These are phyloP conservation scores for Saccharomycopsis vini DNA, from an alignment of 805 yeast species.

Conservation along the genomic window DNA sequence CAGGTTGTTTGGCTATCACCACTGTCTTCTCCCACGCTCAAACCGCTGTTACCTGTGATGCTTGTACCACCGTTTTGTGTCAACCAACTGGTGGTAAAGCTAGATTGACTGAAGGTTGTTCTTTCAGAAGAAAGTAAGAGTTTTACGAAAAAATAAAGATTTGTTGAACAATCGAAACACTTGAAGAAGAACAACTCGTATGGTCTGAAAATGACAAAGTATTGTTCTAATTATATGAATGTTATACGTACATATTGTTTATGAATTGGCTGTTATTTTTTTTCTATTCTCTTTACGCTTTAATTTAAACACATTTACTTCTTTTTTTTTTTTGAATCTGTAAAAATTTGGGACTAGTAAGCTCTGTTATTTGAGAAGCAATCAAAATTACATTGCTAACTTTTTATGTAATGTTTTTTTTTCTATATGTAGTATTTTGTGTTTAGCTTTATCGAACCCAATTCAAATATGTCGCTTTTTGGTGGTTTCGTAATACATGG, in stretches of 20 bases:
- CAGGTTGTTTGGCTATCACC: constrained; percentile 98
- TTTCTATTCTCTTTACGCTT: background rate
- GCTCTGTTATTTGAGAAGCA: too few relatives aligned
- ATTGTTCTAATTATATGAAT: too few relatives aligned
- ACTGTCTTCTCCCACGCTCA: constrained; percentile 99
- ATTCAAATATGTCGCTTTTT: too few relatives aligned
- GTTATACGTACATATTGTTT: too few relatives aligned
- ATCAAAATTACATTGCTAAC: too few relatives aligned
- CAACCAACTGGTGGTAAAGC: constrained; percentile 99
- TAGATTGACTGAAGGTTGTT: constrained; percentile 97
- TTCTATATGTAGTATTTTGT: too few relatives aligned
- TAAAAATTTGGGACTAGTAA: background rate
- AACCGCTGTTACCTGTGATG: constrained; percentile 99
- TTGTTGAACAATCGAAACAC: background rate
- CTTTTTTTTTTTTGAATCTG: background rate
- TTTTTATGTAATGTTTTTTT: too few relatives aligned
- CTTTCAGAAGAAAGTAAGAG: constrained; percentile 97
- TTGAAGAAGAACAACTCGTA: too few relatives aligned
- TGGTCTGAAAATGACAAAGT: too few relatives aligned
- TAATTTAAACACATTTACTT: background rate
- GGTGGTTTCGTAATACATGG: too few relatives aligned
- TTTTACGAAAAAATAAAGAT: background rate
- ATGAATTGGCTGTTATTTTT: background rate
- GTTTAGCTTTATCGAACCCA: too few relatives aligned
- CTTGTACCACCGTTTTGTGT: constrained; percentile 96